Evolutionary conservation across 495 filamentous ascomycete genomes (phyloP).

Genomic region (Lasiosphaeria miniovina): DNA sequence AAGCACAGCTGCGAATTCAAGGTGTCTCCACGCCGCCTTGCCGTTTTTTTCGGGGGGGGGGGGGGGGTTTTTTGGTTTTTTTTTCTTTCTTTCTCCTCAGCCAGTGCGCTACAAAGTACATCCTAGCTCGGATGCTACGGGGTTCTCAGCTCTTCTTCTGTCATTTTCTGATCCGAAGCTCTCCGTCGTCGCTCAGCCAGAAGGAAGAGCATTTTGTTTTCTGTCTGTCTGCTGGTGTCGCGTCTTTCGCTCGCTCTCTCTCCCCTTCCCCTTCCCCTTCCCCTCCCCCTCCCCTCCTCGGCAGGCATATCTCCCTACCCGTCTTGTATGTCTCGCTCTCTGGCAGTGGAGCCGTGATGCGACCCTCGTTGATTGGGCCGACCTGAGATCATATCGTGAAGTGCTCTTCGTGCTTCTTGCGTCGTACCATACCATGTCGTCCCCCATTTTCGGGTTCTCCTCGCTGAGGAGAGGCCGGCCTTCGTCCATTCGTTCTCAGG

Average conservation of each 20-base stretch:
- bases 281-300: neutral
- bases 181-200: neutral
- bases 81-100: too few relatives aligned
- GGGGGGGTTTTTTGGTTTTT: too few relatives aligned
- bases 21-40: too few relatives aligned
- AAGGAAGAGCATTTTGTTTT: neutral
- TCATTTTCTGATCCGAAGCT: neutral
- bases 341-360: constrained; percentile 20
- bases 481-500: constrained; percentile 31
- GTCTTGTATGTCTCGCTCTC: constrained; percentile 3
- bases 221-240: neutral
- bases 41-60: too few relatives aligned
- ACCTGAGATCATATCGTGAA: constrained; percentile 11
- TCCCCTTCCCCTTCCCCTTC: neutral
- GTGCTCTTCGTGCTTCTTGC: constrained; percentile 2
- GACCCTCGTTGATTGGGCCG: constrained; percentile 8
- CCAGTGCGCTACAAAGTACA: too few relatives aligned
- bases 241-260: neutral
- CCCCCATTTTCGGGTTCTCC: constrained; percentile 35
- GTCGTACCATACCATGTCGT: constrained; percentile 25
- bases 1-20: too few relatives aligned
- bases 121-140: too few relatives aligned
- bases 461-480: constrained; percentile 40
- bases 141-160: too few relatives aligned
- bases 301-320: neutral